Evolutionary conservation across 164 flowering plant genomes (phyloP).

Genomic region (Aristolochia contorta): DNA sequence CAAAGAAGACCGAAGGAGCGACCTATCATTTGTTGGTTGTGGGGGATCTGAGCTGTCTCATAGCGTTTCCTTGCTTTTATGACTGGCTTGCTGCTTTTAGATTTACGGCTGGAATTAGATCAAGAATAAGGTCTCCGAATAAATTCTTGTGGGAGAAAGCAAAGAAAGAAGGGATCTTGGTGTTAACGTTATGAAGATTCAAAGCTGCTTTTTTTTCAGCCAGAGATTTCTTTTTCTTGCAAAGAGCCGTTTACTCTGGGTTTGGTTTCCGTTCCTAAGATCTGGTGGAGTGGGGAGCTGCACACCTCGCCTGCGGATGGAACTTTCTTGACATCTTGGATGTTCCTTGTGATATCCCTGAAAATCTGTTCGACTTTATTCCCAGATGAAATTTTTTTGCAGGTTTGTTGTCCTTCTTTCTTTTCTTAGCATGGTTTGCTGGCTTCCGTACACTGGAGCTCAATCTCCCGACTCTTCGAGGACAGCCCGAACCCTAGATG

Average conservation of each 20-base stretch:
- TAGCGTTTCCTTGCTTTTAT: background rate
- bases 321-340: background rate
- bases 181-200: background rate
- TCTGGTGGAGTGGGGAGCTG: background rate
- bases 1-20: background rate
- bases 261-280: background rate
- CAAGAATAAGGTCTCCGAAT: constrained; percentile 2
- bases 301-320: background rate
- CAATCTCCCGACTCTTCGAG: constrained; percentile 18
- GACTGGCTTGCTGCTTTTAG: background rate
- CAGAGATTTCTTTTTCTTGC: background rate
- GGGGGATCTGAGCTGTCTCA: background rate
- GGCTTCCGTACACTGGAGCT: constrained; percentile 18
- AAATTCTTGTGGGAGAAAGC: background rate
- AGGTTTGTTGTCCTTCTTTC: constrained; percentile 2
- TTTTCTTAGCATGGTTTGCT: constrained; percentile 22
- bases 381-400: background rate
- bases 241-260: background rate
- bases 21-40: background rate
- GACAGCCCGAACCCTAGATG: constrained; percentile 39
- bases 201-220: constrained; percentile 2
- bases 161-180: background rate
- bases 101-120: background rate
- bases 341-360: background rate
- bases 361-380: background rate